Percentiles rank a stretch among this genome's conserved stretches.
These are phyloP conservation scores for Ophiocytium majus DNA, from an alignment of 352 stramenopile genomes.

Conservation along the genomic window DNA sequence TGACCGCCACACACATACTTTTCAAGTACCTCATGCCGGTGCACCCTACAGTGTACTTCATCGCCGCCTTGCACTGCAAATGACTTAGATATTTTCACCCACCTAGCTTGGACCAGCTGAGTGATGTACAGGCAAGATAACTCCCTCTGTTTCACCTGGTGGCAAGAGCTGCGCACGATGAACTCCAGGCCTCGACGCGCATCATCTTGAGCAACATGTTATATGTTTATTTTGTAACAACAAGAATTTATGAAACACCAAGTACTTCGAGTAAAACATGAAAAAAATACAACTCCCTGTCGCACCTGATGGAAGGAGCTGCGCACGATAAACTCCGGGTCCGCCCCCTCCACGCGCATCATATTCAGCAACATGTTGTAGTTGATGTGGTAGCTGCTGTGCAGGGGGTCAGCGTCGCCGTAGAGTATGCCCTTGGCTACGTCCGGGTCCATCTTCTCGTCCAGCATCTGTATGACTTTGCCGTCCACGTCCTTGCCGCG, in stretches of 20 bases:
- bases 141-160: conserved; percentile 74
- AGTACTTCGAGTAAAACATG: not conserved
- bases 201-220: conserved; percentile 99
- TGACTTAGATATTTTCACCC: too few species aligned
- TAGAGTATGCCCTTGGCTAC: conserved; percentile 82
- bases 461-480: conserved; percentile 97
- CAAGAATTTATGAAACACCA: conserved; percentile 8
- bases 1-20: too few species aligned
- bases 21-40: too few species aligned
- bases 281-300: too few species aligned
- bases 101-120: too few species aligned
- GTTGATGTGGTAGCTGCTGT: conserved; percentile 90
- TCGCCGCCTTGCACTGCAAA: too few species aligned
- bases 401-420: conserved; percentile 79
- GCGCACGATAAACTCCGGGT: conserved; percentile 94
- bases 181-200: conserved; percentile 95
- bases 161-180: conserved; percentile 95
- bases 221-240: conserved; percentile 97
- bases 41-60: too few species aligned
- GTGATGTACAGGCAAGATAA: not conserved
- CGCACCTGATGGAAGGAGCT: conserved; percentile 89
- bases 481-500: conserved; percentile 92
- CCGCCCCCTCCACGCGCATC: conserved; percentile 94
- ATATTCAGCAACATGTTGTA: conserved; percentile 99
- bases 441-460: conserved; percentile 96